phyloP scores from a whole-genome alignment of 2,329 filamentous ascomycete species.

The Apiospora rasikravindrae region DNA sequence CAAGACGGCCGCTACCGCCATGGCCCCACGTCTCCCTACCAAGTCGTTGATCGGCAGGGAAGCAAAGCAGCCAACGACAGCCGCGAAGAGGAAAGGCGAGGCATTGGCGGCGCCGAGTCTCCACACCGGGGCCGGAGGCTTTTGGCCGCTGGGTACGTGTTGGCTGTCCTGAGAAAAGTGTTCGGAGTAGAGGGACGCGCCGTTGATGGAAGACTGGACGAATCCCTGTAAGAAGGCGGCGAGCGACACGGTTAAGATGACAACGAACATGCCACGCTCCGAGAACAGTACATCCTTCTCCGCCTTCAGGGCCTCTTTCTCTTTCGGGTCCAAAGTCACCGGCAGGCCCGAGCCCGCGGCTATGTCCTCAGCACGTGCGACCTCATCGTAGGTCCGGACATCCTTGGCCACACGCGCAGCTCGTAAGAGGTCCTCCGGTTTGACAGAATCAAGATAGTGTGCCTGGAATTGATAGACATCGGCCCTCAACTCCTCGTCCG shows the following conservation, averaged over 20 bases:
- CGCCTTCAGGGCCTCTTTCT: constrained; percentile 44
- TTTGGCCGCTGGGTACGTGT: not conserved
- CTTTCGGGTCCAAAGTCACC: constrained; percentile 41
- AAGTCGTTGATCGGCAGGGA: constrained; percentile 48
- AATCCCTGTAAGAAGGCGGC: constrained; percentile 51
- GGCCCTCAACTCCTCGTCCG: constrained; percentile 42
- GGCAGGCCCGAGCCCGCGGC: constrained; percentile 33
- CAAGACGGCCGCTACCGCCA: constrained; percentile 44
- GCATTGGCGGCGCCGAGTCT: constrained; percentile 47
- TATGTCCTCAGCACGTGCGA: constrained; percentile 36
- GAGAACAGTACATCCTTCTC: constrained; percentile 47
- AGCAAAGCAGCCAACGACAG: constrained; percentile 45
- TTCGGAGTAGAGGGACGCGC: constrained; percentile 40
- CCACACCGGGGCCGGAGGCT: constrained; percentile 32
- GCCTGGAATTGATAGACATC: constrained; percentile 42
- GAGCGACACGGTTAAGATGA: constrained; percentile 49
- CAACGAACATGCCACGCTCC: constrained; percentile 45
- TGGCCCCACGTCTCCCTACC: constrained; percentile 46
- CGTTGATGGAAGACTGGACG: constrained; percentile 51
- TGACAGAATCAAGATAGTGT: not conserved
- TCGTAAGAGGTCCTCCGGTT: constrained; percentile 31
- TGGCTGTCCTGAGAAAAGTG: not conserved
- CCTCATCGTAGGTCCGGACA: constrained; percentile 44
- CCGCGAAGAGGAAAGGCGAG: constrained; percentile 46
- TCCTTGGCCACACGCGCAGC: constrained; percentile 49